Evolutionary conservation across 2,329 filamentous ascomycete species (phyloP).

Genomic region (Aspergillus candidus): DNA sequence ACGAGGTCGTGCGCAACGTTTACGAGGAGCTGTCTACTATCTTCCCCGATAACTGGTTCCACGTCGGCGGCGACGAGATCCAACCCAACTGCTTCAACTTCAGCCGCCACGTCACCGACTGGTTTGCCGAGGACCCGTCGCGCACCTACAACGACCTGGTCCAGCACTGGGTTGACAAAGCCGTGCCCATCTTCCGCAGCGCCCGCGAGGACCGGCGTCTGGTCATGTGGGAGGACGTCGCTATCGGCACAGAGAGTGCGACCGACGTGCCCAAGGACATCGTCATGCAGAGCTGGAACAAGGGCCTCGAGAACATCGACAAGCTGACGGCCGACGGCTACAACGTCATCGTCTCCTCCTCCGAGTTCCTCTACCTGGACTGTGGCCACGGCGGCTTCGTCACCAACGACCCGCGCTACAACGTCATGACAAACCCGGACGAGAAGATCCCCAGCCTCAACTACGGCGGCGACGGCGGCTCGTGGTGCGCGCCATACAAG

Average conservation of each 20-base stretch:
- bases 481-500: slow-evolving; percentile 56
- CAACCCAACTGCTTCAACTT: slow-evolving; percentile 55
- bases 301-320: slow-evolving; percentile 46
- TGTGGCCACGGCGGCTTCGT: slow-evolving; percentile 51
- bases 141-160: slow-evolving; percentile 48
- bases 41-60: slow-evolving; percentile 51
- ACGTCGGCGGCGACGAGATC: slow-evolving; percentile 52
- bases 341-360: slow-evolving; percentile 51
- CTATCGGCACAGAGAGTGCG: slow-evolving; percentile 41
- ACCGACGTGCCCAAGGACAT: slow-evolving; percentile 46
- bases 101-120: slow-evolving; percentile 44
- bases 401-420: slow-evolving; percentile 52
- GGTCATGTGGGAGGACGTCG: slow-evolving; percentile 54
- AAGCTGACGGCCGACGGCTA: slow-evolving; percentile 48
- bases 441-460: slow-evolving; percentile 46
- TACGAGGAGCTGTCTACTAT: slow-evolving; percentile 48
- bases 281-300: slow-evolving; percentile 53
- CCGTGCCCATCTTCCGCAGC: slow-evolving; percentile 46
- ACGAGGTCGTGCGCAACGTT: slow-evolving; percentile 49
- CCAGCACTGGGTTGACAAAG: slow-evolving; percentile 50
- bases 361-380: slow-evolving; percentile 53
- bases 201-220: slow-evolving; percentile 44
- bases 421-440: slow-evolving; percentile 49
- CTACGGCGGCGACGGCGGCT: slow-evolving; percentile 49
- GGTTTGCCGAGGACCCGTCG: slow-evolving; percentile 47